Conservation (phyloP, 2,329 filamentous ascomycete genomes). For the Aspergillus uvarum region DNA sequence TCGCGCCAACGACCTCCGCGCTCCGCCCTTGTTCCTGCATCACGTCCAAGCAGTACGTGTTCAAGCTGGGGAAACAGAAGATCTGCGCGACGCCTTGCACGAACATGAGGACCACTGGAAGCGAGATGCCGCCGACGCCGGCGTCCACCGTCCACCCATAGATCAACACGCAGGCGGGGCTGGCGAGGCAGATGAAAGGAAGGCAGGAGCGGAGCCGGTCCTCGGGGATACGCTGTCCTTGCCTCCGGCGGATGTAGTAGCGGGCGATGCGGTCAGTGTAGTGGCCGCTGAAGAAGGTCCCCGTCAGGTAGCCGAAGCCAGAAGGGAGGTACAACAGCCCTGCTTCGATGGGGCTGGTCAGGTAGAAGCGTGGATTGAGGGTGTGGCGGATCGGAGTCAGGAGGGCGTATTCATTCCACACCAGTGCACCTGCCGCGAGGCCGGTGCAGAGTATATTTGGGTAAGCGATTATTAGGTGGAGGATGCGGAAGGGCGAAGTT, state of each 20-base stretch:
- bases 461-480: conserved; percentile 64
- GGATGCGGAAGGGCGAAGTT: conserved; percentile 64
- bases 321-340: conserved; percentile 75
- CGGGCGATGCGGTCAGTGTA: conserved; percentile 68
- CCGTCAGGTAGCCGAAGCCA: conserved; percentile 66
- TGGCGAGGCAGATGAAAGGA: conserved; percentile 56
- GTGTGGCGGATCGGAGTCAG: conserved; percentile 71
- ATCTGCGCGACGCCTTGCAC: conserved; percentile 71
- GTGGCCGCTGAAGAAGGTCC: conserved; percentile 70
- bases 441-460: conserved; percentile 66
- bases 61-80: conserved; percentile 72
- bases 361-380: conserved; percentile 70
- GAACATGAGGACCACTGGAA: conserved; percentile 71
- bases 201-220: conserved; percentile 64
- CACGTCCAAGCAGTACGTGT: conserved; percentile 80
- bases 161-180: conserved; percentile 64
- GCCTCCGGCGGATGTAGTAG: conserved; percentile 60
- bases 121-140: conserved; percentile 53
- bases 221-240: conserved; percentile 63
- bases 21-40: conserved; percentile 63
- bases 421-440: conserved; percentile 61
- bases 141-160: conserved; percentile 67
- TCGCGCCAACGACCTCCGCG: conserved; percentile 74
- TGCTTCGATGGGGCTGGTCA: conserved; percentile 64
- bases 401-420: conserved; percentile 74